phyloP scores from a whole-genome alignment of 2,329 filamentous ascomycete species.

The Apiospora hydei region DNA sequence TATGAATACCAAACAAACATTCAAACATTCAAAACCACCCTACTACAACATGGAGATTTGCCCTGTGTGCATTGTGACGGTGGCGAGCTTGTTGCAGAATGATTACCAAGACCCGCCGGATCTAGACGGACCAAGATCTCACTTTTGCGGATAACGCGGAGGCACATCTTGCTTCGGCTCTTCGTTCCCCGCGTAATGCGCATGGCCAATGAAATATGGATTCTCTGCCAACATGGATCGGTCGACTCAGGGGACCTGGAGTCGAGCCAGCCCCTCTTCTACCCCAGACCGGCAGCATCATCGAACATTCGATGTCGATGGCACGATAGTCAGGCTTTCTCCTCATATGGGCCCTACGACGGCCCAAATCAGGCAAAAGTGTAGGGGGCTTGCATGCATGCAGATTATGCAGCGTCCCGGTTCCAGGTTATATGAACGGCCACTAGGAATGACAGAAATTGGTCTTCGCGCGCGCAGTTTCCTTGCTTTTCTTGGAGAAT shows the following conservation, averaged over 20 bases:
- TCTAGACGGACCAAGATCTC: background rate
- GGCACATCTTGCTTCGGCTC: background rate
- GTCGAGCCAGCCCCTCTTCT: background rate
- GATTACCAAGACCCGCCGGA: background rate
- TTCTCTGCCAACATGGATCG: background rate
- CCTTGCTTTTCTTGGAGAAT: background rate
- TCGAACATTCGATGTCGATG: background rate
- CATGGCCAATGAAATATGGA: background rate
- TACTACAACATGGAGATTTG: background rate
- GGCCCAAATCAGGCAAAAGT: background rate
- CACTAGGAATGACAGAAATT: background rate
- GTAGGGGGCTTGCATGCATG: background rate
- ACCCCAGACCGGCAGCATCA: background rate
- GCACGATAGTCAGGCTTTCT: background rate
- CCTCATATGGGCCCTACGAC: background rate
- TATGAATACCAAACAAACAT: constrained; percentile 16
- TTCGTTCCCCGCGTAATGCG: background rate
- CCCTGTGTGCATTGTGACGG: background rate
- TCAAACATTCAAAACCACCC: background rate
- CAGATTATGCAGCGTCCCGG: background rate
- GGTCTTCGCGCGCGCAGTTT: background rate
- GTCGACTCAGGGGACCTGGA: background rate
- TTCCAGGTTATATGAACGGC: background rate
- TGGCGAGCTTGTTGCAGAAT: background rate
- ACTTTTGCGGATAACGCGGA: background rate